Evolutionary conservation across 1,139 yeast species (phyloP).

Genomic region (Blastobotrys aristatus): DNA sequence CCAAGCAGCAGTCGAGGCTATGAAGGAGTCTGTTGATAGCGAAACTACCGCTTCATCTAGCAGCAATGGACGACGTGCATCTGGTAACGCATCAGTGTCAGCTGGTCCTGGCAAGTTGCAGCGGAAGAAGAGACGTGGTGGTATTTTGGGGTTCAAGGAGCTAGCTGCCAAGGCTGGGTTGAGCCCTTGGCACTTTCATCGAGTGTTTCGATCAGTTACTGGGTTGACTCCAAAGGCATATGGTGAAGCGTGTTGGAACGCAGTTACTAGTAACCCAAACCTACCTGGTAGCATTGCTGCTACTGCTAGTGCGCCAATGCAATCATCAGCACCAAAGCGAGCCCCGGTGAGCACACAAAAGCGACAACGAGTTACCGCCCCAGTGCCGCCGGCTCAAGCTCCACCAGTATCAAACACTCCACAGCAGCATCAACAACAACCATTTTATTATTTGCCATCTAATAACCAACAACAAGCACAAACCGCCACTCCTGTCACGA

Average conservation of each 20-base stretch:
- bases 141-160: conserved; percentile 83
- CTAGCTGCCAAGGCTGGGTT: conserved; percentile 78
- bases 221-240: conserved; percentile 84
- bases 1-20: conserved; percentile 42
- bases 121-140: conserved; percentile 71
- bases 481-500: neutral
- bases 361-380: neutral
- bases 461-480: neutral
- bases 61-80: neutral
- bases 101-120: conserved; percentile 21
- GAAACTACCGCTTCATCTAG: neutral
- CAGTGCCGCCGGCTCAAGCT: neutral
- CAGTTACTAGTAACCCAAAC: conserved; percentile 37
- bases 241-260: conserved; percentile 83
- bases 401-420: neutral
- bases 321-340: neutral
- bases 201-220: conserved; percentile 80
- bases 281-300: conserved; percentile 18
- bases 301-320: neutral
- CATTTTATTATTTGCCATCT: conserved; percentile 4
- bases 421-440: neutral
- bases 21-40: conserved; percentile 8
- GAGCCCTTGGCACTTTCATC: conserved; percentile 92
- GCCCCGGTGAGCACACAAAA: neutral
- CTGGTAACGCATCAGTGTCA: neutral